Evolutionary conservation across 2,329 filamentous ascomycete genomes (phyloP), one percentile per base, ranked within the genome.

Genomic region (Fusarium temperatum): DNA sequence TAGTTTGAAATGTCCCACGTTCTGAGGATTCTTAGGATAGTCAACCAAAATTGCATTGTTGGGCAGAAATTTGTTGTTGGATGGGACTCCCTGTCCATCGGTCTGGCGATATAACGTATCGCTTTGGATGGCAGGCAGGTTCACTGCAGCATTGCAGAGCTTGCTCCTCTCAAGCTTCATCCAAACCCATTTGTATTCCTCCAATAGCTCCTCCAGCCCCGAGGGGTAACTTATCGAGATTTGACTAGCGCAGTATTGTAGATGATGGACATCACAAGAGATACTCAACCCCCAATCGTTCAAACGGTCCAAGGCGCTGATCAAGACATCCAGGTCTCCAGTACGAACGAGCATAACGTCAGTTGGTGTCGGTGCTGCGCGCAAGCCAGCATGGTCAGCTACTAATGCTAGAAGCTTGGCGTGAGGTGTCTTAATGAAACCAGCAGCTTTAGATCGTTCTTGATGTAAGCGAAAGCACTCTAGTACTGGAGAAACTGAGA

Each of bases 91-190:
- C 6, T 5, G n/a, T 36, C 24, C 6, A 15, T 6, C 17, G 5
- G 2, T 5, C n/a, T 17, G 30, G 3, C 0, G 2, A 4, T 15
- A 8, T 0, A 18, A 3, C 22, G 4, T 13, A n/a, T 26, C 10
- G 4, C 1, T 0, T 50, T 4, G 42, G 5, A 7, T 5, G 1
- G 6, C 3, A 6, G 22, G 8, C 24, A 10, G 8, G 6, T 17
- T 11, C 5, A 3, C 3, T 15, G 14, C 17, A 32, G 15, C 9
- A 1, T 26, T 26, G 0, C 12, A 13, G 4, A 26, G 8, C 13
- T 4, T 42, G 0, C 22, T 30, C 28, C 36, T 45, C 36, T 66
- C 1, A 8, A 58, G 5, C 14, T 32, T 66, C 22, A 58, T 22
- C 50, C 63, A 66, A 17, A 5, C 35, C 22, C 18, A 7, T 9